A percentile compares a stretch with the other conserved stretches of the same genome.
Evolutionary conservation across 306 rosid species (phyloP).

Genomic region (Prinsepia uniflora): DNA sequence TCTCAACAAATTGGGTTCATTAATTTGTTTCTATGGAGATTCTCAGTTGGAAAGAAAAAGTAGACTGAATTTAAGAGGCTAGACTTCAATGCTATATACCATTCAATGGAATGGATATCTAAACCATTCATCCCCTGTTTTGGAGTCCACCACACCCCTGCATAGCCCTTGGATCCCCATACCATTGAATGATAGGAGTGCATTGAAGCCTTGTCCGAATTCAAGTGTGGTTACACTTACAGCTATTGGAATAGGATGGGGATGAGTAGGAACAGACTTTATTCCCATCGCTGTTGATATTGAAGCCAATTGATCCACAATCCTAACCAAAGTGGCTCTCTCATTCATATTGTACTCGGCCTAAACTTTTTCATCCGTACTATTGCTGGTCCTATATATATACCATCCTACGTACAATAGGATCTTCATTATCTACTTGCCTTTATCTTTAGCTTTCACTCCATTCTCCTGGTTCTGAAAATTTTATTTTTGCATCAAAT

Average conservation of each 20-base stretch:
- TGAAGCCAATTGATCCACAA: not conserved
- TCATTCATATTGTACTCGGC: not conserved
- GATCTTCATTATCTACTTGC: not conserved
- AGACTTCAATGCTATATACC: too few relatives aligned
- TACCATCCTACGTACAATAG: not conserved
- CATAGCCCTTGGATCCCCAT: too few relatives aligned
- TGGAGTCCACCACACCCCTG: too few relatives aligned
- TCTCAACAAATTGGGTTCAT: too few relatives aligned
- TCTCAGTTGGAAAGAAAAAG: too few relatives aligned
- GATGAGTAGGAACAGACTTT: not conserved
- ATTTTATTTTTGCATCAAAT: too few relatives aligned
- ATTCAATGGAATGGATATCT: too few relatives aligned
- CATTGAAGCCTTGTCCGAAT: too few relatives aligned
- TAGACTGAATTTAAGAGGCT: not conserved
- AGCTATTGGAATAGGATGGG: too few relatives aligned
- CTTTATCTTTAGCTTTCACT: not conserved
- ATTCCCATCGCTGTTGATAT: slow-evolving; percentile 1
- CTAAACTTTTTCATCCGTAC: not conserved
- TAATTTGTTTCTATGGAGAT: too few relatives aligned
- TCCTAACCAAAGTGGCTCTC: not conserved
- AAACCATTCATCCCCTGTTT: too few relatives aligned
- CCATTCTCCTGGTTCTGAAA: not conserved
- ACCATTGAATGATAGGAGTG: too few relatives aligned
- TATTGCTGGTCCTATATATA: not conserved
- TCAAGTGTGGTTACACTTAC: not conserved